These are phyloP conservation scores for Botrytis squamosa DNA, from an alignment of 2,329 filamentous ascomycete genomes.

Conservation along the genomic window DNA sequence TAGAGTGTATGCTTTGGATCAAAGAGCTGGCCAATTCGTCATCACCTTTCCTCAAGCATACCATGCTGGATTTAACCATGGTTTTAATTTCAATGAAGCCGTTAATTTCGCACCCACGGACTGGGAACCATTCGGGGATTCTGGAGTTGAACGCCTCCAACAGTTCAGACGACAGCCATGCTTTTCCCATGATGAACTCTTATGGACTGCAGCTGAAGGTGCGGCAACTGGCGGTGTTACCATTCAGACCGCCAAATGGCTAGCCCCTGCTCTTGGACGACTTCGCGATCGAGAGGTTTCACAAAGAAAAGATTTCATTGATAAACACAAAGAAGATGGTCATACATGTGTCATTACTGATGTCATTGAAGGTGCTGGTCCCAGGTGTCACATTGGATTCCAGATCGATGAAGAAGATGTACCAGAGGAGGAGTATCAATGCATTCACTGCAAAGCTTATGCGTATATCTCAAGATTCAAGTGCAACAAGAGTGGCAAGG, in stretches of 20 bases:
- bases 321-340: constrained; percentile 57
- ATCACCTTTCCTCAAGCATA: constrained; percentile 97
- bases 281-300: constrained; percentile 71
- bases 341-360: constrained; percentile 38
- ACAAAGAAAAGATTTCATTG: constrained; percentile 66
- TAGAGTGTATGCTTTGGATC: constrained; percentile 90
- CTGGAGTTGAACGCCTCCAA: constrained; percentile 81
- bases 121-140: constrained; percentile 90
- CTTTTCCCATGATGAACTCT: constrained; percentile 93
- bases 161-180: constrained; percentile 89
- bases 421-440: constrained; percentile 89
- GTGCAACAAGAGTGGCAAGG: constrained; percentile 77
- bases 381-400: constrained; percentile 58
- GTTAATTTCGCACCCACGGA: constrained; percentile 96
- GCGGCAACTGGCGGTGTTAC: constrained; percentile 62
- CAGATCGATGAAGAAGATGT: constrained; percentile 71
- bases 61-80: constrained; percentile 97
- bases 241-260: constrained; percentile 93
- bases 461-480: constrained; percentile 88
- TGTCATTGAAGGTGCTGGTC: constrained; percentile 33
- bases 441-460: constrained; percentile 87
- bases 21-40: constrained; percentile 92
- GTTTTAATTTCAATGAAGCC: constrained; percentile 98
- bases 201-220: constrained; percentile 84
- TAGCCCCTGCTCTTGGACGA: constrained; percentile 80